Conservation (phyloP, 2,329 filamentous ascomycete genomes). For the Apiospora pterosperma region DNA sequence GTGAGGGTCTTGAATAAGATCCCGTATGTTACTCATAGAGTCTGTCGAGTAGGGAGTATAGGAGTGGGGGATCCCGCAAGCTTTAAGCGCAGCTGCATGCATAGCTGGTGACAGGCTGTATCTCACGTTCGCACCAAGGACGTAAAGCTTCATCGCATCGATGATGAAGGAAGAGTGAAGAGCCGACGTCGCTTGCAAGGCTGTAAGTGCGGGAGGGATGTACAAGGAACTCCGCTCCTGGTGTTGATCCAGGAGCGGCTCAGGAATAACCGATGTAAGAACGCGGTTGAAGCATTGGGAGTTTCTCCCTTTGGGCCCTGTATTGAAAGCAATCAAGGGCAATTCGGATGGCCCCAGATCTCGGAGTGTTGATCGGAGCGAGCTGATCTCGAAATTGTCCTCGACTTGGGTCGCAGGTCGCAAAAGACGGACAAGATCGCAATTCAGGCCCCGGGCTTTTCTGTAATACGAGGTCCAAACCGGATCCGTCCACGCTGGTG, state of each 20-base stretch:
- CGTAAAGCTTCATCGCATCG: conserved; percentile 68
- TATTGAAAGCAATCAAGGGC: conserved; percentile 63
- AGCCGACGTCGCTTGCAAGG: conserved; percentile 60
- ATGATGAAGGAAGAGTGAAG: conserved; percentile 65
- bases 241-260: conserved; percentile 23
- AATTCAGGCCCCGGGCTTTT: conserved; percentile 54
- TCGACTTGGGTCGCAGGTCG: conserved; percentile 53
- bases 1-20: conserved; percentile 59
- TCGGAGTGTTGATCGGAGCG: conserved; percentile 48
- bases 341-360: conserved; percentile 39
- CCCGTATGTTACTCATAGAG: conserved; percentile 59
- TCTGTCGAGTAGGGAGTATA: conserved; percentile 63
- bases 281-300: conserved; percentile 66
- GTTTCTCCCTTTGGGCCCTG: conserved; percentile 57
- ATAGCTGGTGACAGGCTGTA: conserved; percentile 76
- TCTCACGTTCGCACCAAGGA: conserved; percentile 68
- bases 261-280: conserved; percentile 57
- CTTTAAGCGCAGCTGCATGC: conserved; percentile 68
- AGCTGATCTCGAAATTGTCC: conserved; percentile 60
- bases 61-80: conserved; percentile 65
- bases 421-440: conserved; percentile 59
- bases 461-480: conserved; percentile 56
- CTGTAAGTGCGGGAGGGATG: conserved; percentile 47
- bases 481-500: conserved; percentile 52
- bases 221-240: conserved; percentile 19